A percentile compares a stretch with the other conserved stretches of the same genome.
phyloP scores from a whole-genome alignment of 495 filamentous ascomycete species.

The Staphylotrichum tortipilum region DNA sequence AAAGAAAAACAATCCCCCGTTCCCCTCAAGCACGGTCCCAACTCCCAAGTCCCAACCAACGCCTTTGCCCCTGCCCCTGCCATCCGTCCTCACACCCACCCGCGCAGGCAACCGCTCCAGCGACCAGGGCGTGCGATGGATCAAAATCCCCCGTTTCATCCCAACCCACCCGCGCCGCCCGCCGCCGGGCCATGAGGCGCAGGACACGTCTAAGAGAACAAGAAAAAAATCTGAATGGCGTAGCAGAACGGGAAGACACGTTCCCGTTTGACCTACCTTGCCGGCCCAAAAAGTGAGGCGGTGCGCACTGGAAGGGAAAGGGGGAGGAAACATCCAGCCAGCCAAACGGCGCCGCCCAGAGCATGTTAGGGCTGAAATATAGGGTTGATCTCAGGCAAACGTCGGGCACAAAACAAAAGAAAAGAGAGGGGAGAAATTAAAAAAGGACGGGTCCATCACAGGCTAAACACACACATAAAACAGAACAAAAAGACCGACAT shows the following conservation, averaged over 20 bases:
- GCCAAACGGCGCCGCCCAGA: too few species aligned
- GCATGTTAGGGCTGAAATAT: constrained; percentile 1
- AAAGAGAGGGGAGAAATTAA: neutral
- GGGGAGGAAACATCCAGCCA: neutral
- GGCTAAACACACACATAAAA: too few species aligned
- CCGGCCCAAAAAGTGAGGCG: too few species aligned
- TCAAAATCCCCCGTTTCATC: constrained; percentile 1
- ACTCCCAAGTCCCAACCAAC: too few species aligned
- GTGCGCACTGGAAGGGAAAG: neutral
- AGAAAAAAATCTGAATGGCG: neutral
- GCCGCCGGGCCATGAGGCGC: neutral
- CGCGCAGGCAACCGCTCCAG: neutral
- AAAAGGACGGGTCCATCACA: neutral
- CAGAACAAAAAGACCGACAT: too few species aligned
- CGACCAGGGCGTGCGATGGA: neutral
- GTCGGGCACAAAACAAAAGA: too few species aligned
- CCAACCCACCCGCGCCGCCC: neutral
- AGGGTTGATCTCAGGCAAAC: too few species aligned
- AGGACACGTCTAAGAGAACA: neutral
- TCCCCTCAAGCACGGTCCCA: too few species aligned
- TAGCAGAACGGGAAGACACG: neutral
- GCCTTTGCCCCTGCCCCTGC: too few species aligned
- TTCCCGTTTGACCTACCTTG: too few species aligned
- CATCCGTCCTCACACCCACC: too few species aligned
- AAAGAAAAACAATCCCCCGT: neutral